A percentile compares a stretch with the other conserved stretches of the same genome.
Conservation (phyloP, 2,329 filamentous ascomycete genomes). For the Alternaria brassicae region DNA sequence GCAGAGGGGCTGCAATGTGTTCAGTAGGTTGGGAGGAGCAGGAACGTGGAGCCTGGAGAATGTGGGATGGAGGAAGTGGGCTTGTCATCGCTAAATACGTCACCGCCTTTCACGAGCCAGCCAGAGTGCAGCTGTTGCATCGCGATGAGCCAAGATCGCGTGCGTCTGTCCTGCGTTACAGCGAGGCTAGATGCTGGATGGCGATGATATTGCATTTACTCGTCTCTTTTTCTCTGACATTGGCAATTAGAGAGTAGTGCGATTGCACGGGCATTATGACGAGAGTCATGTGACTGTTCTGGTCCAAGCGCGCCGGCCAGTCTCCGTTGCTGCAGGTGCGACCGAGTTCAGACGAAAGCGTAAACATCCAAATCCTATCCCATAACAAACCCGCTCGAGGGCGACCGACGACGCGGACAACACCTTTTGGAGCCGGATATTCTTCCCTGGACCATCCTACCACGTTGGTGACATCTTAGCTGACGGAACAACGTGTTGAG, state of each 20-base stretch:
- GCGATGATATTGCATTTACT: neutral
- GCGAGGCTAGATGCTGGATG: neutral
- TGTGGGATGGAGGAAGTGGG: slow-evolving; percentile 39
- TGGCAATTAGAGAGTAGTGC: slow-evolving; percentile 11
- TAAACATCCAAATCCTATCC: slow-evolving; percentile 30
- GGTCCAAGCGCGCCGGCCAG: slow-evolving; percentile 21
- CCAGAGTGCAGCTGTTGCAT: slow-evolving; percentile 16
- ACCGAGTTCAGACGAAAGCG: slow-evolving; percentile 26
- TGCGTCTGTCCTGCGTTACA: slow-evolving; percentile 9
- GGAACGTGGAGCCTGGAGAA: slow-evolving; percentile 30
- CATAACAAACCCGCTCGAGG: slow-evolving; percentile 37
- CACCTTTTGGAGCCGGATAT: slow-evolving; percentile 29
- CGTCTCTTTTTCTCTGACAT: slow-evolving; percentile 2
- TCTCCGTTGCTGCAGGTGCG: slow-evolving; percentile 29
- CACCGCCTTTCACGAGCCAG: slow-evolving; percentile 45
- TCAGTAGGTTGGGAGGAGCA: slow-evolving; percentile 21
- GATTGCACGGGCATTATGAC: slow-evolving; percentile 15
- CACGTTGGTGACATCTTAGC: slow-evolving; percentile 15
- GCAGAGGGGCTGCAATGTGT: slow-evolving; percentile 21
- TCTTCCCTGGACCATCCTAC: slow-evolving; percentile 20
- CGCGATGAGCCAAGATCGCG: slow-evolving; percentile 3
- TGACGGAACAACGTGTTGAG: slow-evolving; percentile 17
- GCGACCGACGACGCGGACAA: slow-evolving; percentile 26
- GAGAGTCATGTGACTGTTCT: slow-evolving; percentile 17
- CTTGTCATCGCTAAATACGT: slow-evolving; percentile 49